These are phyloP conservation scores for Silybum marianum DNA, from an alignment of 129 eudicot species.

Conservation along the genomic window DNA sequence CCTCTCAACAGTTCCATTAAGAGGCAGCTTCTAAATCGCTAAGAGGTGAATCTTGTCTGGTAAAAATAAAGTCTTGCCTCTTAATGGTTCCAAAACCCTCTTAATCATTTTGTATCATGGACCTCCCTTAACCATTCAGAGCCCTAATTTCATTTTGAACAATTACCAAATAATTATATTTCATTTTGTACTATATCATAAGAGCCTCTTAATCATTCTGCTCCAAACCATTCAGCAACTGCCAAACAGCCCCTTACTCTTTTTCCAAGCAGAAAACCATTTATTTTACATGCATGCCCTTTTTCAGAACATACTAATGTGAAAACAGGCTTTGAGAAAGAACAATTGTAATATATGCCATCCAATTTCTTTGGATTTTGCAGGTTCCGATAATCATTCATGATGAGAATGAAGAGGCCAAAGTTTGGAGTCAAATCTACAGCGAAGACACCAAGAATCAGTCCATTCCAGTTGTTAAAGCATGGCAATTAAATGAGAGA, in stretches of 20 bases:
- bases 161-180: no score
- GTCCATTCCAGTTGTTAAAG: slow-evolving; percentile 73
- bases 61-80: no score
- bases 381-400: slow-evolving; percentile 72
- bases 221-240: no score
- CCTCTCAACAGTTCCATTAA: no score
- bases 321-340: not conserved
- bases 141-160: no score
- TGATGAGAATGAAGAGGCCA: slow-evolving; percentile 62
- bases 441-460: slow-evolving; percentile 66
- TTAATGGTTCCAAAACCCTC: no score
- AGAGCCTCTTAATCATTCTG: no score
- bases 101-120: no score
- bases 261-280: not conserved
- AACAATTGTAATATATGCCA: not conserved
- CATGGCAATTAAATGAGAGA: slow-evolving; percentile 88
- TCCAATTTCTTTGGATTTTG: slow-evolving; percentile 21
- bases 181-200: no score
- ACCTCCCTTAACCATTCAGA: no score
- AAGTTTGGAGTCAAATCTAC: slow-evolving; percentile 58
- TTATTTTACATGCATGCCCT: slow-evolving; percentile 8
- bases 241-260: not conserved
- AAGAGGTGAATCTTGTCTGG: no score
- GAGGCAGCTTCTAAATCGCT: no score
- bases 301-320: not conserved